Evolutionary conservation across 2,329 filamentous ascomycete species (phyloP), one percentile per base, ranked within the genome.

Genomic region (Fusarium tanahbumbuense): DNA sequence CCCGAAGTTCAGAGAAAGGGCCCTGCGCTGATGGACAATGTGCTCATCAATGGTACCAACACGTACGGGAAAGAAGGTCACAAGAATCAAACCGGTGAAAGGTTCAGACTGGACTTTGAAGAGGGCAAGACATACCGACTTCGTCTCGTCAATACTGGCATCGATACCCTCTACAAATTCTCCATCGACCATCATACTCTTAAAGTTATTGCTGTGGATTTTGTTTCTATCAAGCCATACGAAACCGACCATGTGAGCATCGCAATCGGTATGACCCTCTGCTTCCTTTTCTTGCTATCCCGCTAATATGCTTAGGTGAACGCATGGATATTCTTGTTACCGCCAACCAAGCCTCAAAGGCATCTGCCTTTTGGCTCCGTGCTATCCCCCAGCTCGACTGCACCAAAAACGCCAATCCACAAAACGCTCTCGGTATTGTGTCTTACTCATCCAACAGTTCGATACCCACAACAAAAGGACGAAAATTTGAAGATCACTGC

Each of bases 221-320:
- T 90, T 16, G 85, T 91, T 0, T 86, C 88, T 8, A 82, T 91
- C 34, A 72, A 81, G 16, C 88, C 88, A 1, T 91, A 86, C 67
- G 78, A 78, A 2, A 84, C 87, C 3, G 80, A 82, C 2, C 62
- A 83, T n/a, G 76, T 89, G n/a, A 83, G 79, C 25, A 79, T 89
- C 13, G 84, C 80, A 30, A 82, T 73, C 20, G 87, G 79, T 32
- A 79, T 78, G 71, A 76, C 27, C 15, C 16, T 22, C 23, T 28
- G 12, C 5, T n/a, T 23, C 8, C 8, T 22, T n/a, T 32, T 20
- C 18, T 32, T 20, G 9, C n/a, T 12, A 6, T 23, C 30, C 12
- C 27, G 22, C 57, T 70, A 55, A 70, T 28, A 32, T 9, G 25
- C 15, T 82, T 27, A 83, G 87, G 79, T 8, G 80, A 83, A 70